Evolutionary conservation across 306 rosid species (phyloP), one percentile per base, ranked within the genome.

Genomic region (Citrullus colocynthis): DNA sequence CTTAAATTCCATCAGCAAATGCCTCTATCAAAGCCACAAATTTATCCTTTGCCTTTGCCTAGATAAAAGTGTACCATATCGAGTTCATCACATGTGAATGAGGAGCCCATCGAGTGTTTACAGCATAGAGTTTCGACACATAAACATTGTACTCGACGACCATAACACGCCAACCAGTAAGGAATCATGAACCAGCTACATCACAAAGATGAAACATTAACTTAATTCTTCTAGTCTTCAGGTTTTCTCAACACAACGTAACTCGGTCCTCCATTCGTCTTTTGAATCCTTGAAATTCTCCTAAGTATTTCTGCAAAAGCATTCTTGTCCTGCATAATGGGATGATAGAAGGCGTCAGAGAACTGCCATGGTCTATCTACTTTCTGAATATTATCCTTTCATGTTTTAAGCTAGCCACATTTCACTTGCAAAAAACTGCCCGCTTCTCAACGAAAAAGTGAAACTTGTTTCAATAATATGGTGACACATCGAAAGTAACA

Each of bases 241-340:
- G 76, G 76, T 48, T 71, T 71, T 83, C 95, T 89, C 92, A 94
- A 78, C 51, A 92, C 93, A 62, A 94, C 93, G 66, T 60, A 92
- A 81, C 82, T 90, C 65, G 96, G 77, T 18, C 93, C 93, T 18
- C 95, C 93, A 10, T 86, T 89, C 8, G 88, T 87, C 85, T 88
- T 92, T 84, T 92, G 95, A 82, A 94, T 94, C 90, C 87, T 94
- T 4, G 97, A 94, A 30, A 94, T 94, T 87, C 89, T 86, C 90
- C 88, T 88, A 61, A 94, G 90, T 73, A 90, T 89, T n/a, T 84
- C 93, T 0, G 98, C 95, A 90, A 94, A 94, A 5, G 93, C 97
- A 70, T 82, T 80, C 85, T 94, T 94, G 74, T 94, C 98, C 98
- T 94, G 93, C 88, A 86, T 42, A 41, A 77, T 30, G 28, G 54